Conservation (phyloP, 345 rosid species). For the Cochlearia excelsa region DNA sequence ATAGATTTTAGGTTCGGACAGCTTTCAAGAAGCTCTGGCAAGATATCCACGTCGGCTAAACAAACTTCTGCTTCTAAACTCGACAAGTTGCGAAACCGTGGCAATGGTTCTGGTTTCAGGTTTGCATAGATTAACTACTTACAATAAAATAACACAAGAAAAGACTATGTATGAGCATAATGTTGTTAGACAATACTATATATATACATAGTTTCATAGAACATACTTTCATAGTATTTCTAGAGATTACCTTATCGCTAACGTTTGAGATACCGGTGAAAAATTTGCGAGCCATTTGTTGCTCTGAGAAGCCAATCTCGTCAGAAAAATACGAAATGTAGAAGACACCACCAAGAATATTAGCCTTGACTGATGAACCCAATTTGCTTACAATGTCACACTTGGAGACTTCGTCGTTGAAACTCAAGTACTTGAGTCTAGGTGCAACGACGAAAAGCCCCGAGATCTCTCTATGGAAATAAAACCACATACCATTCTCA, state of each 20-base stretch:
- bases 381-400: not conserved
- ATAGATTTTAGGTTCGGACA: slow-evolving; percentile 8
- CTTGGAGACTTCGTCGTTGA: not conserved
- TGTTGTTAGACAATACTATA: not conserved
- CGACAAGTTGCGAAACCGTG: slow-evolving; percentile 8
- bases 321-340: not conserved
- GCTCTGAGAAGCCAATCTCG: too few species aligned
- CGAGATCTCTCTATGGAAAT: not conserved
- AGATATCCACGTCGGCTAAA: not conserved
- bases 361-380: not conserved
- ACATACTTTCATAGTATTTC: not conserved
- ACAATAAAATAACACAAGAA: not conserved
- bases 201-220: not conserved
- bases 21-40: slow-evolving; percentile 4
- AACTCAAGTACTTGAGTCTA: slow-evolving; percentile 9
- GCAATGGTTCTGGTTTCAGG: not conserved
- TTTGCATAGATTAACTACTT: not conserved
- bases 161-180: not conserved
- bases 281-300: not conserved
- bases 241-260: slow-evolving; percentile 5
- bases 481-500: not conserved
- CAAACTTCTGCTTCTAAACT: not conserved
- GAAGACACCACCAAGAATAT: not conserved
- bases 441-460: slow-evolving; percentile 17
- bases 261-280: slow-evolving; percentile 8